Evolutionary conservation across 2,329 filamentous ascomycete genomes (phyloP).

Genomic region (Penicillium sp.): DNA sequence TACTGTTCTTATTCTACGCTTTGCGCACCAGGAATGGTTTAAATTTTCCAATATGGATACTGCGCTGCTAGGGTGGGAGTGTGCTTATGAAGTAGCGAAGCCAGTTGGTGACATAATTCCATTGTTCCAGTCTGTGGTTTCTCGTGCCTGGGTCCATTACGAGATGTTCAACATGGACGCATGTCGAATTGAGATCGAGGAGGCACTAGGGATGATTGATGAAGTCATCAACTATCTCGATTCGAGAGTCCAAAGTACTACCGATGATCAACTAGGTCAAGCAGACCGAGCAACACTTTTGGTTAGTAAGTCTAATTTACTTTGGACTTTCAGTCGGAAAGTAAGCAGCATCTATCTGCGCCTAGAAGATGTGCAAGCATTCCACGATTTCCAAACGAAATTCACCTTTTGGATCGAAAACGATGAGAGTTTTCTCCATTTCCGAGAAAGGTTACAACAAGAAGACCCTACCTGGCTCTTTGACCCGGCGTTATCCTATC

Average conservation of each 20-base stretch:
- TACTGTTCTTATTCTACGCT: constrained; percentile 20
- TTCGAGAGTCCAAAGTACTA: constrained; percentile 3
- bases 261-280: constrained; percentile 12
- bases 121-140: constrained; percentile 20
- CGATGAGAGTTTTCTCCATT: constrained; percentile 11
- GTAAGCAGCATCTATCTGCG: constrained; percentile 8
- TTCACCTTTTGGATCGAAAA: constrained; percentile 7
- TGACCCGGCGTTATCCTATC: neutral
- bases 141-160: constrained; percentile 17
- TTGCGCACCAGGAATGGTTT: constrained; percentile 26
- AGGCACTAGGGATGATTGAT: constrained; percentile 23
- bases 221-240: constrained; percentile 12
- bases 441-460: neutral
- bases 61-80: constrained; percentile 23
- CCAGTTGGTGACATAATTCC: constrained; percentile 18
- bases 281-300: constrained; percentile 11
- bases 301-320: constrained; percentile 16
- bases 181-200: constrained; percentile 12
- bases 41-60: constrained; percentile 25
- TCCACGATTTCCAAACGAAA: constrained; percentile 15
- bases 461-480: neutral
- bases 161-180: constrained; percentile 22
- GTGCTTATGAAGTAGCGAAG: constrained; percentile 21
- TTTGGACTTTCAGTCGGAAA: constrained; percentile 14
- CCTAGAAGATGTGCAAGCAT: constrained; percentile 13